Conservation (phyloP, 1,284 basidiomycete genomes). For the Tilletia indica region DNA sequence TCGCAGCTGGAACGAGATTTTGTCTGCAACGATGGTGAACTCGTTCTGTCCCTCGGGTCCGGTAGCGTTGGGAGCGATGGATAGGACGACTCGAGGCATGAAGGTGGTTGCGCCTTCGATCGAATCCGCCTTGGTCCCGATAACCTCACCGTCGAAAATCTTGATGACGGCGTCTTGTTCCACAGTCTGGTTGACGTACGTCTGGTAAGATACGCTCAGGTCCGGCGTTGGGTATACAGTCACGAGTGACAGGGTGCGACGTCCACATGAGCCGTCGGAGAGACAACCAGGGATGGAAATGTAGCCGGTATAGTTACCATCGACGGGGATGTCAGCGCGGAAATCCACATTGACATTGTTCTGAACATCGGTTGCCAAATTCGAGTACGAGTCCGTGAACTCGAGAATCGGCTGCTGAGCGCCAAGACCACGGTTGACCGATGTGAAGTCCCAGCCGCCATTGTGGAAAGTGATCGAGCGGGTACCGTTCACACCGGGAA, state of each 20-base stretch:
- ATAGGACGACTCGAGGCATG: slow-evolving; percentile 38
- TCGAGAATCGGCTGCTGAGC: slow-evolving; percentile 75
- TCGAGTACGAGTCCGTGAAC: slow-evolving; percentile 68
- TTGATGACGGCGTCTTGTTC: slow-evolving; percentile 65
- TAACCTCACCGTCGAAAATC: slow-evolving; percentile 78
- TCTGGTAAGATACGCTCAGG: slow-evolving; percentile 66
- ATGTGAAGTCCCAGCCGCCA: slow-evolving; percentile 45
- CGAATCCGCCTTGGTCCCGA: not conserved
- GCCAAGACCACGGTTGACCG: slow-evolving; percentile 65
- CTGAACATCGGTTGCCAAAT: slow-evolving; percentile 65
- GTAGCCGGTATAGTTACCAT: slow-evolving; percentile 80
- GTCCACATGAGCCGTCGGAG: slow-evolving; percentile 73
- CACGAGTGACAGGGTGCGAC: slow-evolving; percentile 77
- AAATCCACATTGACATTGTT: slow-evolving; percentile 69
- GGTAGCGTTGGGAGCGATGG: slow-evolving; percentile 54
- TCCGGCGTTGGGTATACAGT: slow-evolving; percentile 60
- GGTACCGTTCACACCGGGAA: slow-evolving; percentile 40
- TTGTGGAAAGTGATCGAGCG: slow-evolving; percentile 35
- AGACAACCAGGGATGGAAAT: slow-evolving; percentile 83
- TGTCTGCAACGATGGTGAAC: slow-evolving; percentile 71
- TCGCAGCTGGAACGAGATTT: slow-evolving; percentile 50
- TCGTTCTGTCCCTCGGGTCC: slow-evolving; percentile 68
- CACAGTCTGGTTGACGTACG: slow-evolving; percentile 70
- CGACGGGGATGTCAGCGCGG: slow-evolving; percentile 81
- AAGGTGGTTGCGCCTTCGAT: slow-evolving; percentile 25